Percentiles rank a stretch among this genome's conserved stretches.
These are phyloP conservation scores for Plasmodium chabaudi DNA, from an alignment of 169 alveolate species.

Conservation along the genomic window DNA sequence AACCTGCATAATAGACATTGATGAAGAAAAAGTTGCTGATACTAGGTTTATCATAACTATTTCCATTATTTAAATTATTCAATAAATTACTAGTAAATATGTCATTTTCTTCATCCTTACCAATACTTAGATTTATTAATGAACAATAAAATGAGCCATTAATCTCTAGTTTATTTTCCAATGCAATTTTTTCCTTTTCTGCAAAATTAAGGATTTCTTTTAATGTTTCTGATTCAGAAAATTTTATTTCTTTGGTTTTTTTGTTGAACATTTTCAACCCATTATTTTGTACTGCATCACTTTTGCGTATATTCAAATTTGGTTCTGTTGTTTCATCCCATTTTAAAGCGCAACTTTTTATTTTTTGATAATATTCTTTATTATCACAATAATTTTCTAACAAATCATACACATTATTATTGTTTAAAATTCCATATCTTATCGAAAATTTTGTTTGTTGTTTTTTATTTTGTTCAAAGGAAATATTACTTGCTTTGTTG, in stretches of 20 bases:
- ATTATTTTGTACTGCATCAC: background rate
- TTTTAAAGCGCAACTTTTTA: conserved; percentile 66
- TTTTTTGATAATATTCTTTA: conserved; percentile 42
- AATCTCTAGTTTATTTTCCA: conserved; percentile 13
- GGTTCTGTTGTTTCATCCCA: conserved; percentile 16
- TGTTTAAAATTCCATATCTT: conserved; percentile 10
- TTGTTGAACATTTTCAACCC: conserved; percentile 46
- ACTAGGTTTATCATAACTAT: conserved; percentile 1
- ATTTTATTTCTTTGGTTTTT: conserved; percentile 32
- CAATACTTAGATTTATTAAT: conserved; percentile 23
- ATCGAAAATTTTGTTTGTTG: conserved; percentile 20
- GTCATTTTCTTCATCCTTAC: conserved; percentile 6
- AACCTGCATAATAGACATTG: conserved; percentile 25
- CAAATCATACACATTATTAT: conserved; percentile 26
- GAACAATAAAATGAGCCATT: conserved; percentile 23
- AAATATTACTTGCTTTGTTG: background rate
- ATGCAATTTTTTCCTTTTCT: conserved; percentile 15
- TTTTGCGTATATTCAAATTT: background rate
- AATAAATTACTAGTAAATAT: background rate
- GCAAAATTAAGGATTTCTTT: conserved; percentile 42
- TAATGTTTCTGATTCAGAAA: conserved; percentile 41
- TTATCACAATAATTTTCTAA: conserved; percentile 30
- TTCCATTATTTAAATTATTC: background rate
- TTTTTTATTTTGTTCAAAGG: conserved; percentile 17
- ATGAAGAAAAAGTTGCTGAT: conserved; percentile 22